phyloP scores from a whole-genome alignment of 1,139 yeast genomes.

The Taiozyma onychis region DNA sequence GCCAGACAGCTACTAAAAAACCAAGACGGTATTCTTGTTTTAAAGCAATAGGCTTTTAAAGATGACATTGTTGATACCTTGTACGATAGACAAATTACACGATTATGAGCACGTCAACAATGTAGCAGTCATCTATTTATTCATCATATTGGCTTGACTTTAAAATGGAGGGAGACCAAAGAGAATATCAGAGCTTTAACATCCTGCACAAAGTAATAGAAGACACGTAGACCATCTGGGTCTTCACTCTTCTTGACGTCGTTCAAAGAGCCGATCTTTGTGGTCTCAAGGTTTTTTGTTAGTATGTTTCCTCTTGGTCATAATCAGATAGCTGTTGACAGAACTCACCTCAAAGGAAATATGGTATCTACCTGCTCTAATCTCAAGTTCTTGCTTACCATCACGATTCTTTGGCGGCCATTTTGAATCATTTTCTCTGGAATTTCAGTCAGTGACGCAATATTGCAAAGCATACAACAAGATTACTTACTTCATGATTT shows the following conservation, averaged over 20 bases:
- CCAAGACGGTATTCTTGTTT: conserved; percentile 59
- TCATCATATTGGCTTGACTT: conserved; percentile 20
- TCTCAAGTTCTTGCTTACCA: conserved; percentile 40
- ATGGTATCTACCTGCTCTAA: conserved; percentile 33
- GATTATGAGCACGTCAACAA: neutral
- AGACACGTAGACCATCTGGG: conserved; percentile 39
- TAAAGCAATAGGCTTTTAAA: conserved; percentile 29
- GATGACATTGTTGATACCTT: neutral
- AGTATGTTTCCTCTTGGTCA: neutral
- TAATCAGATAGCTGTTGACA: neutral
- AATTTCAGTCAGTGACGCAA: neutral
- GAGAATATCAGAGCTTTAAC: conserved; percentile 39
- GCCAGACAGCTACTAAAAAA: conserved; percentile 66
- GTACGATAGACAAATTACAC: neutral
- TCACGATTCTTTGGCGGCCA: conserved; percentile 39
- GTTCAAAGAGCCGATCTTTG: conserved; percentile 35
- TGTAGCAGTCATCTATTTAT: neutral
- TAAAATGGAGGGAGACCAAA: conserved; percentile 38
- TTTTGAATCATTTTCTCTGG: conserved; percentile 32
- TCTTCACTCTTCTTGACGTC: conserved; percentile 36
- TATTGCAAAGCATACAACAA: neutral
- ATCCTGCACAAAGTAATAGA: conserved; percentile 39
- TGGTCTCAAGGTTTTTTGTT: conserved; percentile 21
- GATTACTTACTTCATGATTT: conserved; percentile 27
- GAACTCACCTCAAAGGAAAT: conserved; percentile 30